Base-by-base conservation (phyloP, 2,329 filamentous ascomycete species). In the Aureobasidium leucospermi region DNA sequence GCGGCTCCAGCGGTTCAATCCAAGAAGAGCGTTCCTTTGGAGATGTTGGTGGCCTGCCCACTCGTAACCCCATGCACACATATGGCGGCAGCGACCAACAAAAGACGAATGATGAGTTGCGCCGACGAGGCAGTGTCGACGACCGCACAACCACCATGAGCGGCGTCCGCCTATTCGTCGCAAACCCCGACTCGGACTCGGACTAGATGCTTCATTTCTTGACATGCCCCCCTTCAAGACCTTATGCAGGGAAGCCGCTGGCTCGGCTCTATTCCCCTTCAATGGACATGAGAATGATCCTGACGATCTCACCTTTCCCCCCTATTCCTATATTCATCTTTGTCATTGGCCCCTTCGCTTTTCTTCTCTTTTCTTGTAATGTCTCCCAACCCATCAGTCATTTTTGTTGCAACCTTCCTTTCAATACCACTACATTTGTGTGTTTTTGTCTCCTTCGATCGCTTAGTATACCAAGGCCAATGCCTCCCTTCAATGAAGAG, bases 111-210 rank as follows among this genome's bases (percentile, higher is more conserved):
- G 88, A 90, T 28, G 89, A 93, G 63, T 76, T 95, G 59, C 82
- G 81, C 67, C 80, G 90, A 66, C 81, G 88, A 68, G 90, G 90
- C 60, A 94, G 89, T 69, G 89, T 95, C 51, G 90, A 94, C 70
- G 90, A 94, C 73, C 80, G 88, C 68, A 88, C 87, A 5, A 86
- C 85, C 74, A 92, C 88, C 1, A 86, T 94, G 71, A 78, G 75
- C 60, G 77, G 75, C 31, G 85, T 85, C 51, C 82, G 89, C 63
- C 80, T 95, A 61, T 94, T 89, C 73, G 91, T 95, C 69, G 90
- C 90, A 67, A 95, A 95, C 73, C 90, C 90, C 16, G 90, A 94
- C 73, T 82, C 76, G 62, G 58, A 59, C 41, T 19, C 28, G 29
- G 57, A 59, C 39, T 59, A 49, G 38, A 39, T 28, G 23, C 23